Percentiles rank a stretch among this genome's conserved stretches.
phyloP scores from a whole-genome alignment of 176 grass and related monocot genomes.

The Puya raimondii region DNA sequence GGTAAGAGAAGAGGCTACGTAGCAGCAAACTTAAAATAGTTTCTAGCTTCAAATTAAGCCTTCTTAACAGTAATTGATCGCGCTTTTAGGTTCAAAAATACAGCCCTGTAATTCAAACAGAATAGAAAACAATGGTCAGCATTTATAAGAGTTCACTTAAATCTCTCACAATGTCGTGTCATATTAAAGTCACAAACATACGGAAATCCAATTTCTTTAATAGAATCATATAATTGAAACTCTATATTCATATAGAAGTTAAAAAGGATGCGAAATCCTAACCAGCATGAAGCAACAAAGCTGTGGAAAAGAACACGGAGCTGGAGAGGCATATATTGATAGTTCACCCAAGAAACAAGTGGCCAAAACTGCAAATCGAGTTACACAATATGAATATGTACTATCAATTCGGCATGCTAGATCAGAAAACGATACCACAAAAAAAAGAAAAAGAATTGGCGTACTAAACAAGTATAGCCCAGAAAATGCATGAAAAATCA shows the following conservation, averaged over 20 bases:
- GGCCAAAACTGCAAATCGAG: slow-evolving; percentile 34
- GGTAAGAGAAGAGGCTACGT: too few species aligned
- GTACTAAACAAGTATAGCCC: neutral
- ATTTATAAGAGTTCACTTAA: neutral
- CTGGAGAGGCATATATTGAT: slow-evolving; percentile 36
- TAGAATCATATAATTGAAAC: too few species aligned
- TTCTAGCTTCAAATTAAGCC: slow-evolving; percentile 23
- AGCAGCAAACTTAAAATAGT: too few species aligned
- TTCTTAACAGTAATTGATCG: slow-evolving; percentile 56
- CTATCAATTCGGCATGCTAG: too few species aligned
- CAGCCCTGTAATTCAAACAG: slow-evolving; percentile 45
- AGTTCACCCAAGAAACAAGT: slow-evolving; percentile 36
- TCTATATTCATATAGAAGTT: neutral
- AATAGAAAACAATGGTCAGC: slow-evolving; percentile 9
- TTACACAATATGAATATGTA: neutral
- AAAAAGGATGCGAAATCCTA: slow-evolving; percentile 6
- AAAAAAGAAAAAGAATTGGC: too few species aligned
- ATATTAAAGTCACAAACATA: too few species aligned
- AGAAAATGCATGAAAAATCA: slow-evolving; percentile 4
- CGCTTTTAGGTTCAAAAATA: slow-evolving; percentile 80
- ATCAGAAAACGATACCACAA: too few species aligned
- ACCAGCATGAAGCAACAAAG: slow-evolving; percentile 46
- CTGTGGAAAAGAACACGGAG: slow-evolving; percentile 43
- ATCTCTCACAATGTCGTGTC: too few species aligned
- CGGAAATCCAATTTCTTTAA: too few species aligned